A percentile compares a stretch with the other conserved stretches of the same genome.
These are phyloP conservation scores for Xylaria palmicola DNA, from an alignment of 495 filamentous ascomycete species.

Conservation along the genomic window DNA sequence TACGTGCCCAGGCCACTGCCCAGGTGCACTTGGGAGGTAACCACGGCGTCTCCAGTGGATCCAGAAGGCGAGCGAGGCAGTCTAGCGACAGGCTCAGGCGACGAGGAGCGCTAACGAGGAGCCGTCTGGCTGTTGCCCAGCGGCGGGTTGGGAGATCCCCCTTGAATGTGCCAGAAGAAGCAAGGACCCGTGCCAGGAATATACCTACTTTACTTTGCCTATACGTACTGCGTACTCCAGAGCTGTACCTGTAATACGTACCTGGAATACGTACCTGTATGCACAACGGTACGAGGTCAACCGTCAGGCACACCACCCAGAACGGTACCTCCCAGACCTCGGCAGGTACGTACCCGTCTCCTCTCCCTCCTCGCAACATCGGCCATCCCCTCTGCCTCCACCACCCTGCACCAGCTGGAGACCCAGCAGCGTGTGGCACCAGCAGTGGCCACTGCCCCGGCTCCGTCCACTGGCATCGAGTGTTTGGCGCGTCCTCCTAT, in stretches of 20 bases:
- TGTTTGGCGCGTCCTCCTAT: too few species aligned
- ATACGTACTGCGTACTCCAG: too few species aligned
- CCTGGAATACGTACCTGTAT: too few species aligned
- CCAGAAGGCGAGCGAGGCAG: slow-evolving; percentile 1
- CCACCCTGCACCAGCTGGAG: slow-evolving; percentile 1
- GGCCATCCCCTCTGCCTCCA: not conserved
- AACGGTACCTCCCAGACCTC: not conserved
- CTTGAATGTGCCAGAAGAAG: slow-evolving; percentile 9
- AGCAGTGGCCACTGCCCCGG: not conserved
- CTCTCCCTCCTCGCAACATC: slow-evolving; percentile 2
- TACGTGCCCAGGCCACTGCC: slow-evolving; percentile 1
- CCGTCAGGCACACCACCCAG: not conserved
- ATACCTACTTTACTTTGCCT: too few species aligned
- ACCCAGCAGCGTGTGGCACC: slow-evolving; percentile 9
- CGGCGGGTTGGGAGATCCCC: slow-evolving; percentile 3
- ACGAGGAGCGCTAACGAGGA: slow-evolving; percentile 1
- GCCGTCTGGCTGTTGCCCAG: slow-evolving; percentile 2
- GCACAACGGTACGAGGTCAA: too few species aligned
- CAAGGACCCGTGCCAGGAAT: slow-evolving; percentile 6
- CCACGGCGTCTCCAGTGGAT: not conserved
- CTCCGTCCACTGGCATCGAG: not conserved
- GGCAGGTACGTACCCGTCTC: not conserved
- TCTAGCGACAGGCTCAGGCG: slow-evolving; percentile 2
- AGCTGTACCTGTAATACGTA: too few species aligned
- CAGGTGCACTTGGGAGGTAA: not conserved